Evolutionary conservation across 1,139 yeast species (phyloP).

Genomic region (Candida glucosophila): DNA sequence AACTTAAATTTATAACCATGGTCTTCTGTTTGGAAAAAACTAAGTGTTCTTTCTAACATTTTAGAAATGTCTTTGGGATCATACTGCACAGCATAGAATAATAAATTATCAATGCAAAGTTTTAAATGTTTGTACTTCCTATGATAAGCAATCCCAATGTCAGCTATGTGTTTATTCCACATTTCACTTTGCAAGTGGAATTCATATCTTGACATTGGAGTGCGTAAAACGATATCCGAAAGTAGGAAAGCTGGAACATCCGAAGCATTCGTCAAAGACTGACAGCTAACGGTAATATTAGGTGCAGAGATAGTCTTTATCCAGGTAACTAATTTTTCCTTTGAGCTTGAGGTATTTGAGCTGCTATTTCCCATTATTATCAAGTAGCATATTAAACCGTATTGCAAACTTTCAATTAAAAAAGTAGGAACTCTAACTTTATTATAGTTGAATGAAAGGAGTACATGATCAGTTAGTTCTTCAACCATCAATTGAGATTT

Average conservation of each 20-base stretch:
- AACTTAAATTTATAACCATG: slow-evolving; percentile 8
- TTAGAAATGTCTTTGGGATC: slow-evolving; percentile 13
- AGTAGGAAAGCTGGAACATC: slow-evolving; percentile 30
- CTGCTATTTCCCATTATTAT: no score
- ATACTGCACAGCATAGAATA: slow-evolving; percentile 18
- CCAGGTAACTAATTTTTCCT: slow-evolving; percentile 18
- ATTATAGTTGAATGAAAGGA: slow-evolving; percentile 3
- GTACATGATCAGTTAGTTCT: no score
- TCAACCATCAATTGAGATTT: slow-evolving; percentile 1
- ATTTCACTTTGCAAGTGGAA: slow-evolving; percentile 27
- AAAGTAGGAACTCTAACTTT: slow-evolving; percentile 3
- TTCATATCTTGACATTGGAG: slow-evolving; percentile 27
- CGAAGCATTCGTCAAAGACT: slow-evolving; percentile 14
- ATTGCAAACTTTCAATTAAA: no score
- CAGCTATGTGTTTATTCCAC: slow-evolving; percentile 18
- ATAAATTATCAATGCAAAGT: slow-evolving; percentile 15
- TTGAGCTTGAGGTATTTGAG: no score
- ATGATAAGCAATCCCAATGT: slow-evolving; percentile 11
- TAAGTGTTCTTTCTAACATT: slow-evolving; percentile 11
- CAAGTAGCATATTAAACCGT: no score
- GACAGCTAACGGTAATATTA: slow-evolving; percentile 20
- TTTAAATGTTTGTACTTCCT: slow-evolving; percentile 13
- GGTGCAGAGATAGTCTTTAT: slow-evolving; percentile 18
- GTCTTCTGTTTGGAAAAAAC: slow-evolving; percentile 7
- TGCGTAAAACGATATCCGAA: slow-evolving; percentile 25